Evolutionary conservation across 1,284 basidiomycete species (phyloP), one percentile per base, ranked within the genome.

Genomic region (Microbotryum intermedium): DNA sequence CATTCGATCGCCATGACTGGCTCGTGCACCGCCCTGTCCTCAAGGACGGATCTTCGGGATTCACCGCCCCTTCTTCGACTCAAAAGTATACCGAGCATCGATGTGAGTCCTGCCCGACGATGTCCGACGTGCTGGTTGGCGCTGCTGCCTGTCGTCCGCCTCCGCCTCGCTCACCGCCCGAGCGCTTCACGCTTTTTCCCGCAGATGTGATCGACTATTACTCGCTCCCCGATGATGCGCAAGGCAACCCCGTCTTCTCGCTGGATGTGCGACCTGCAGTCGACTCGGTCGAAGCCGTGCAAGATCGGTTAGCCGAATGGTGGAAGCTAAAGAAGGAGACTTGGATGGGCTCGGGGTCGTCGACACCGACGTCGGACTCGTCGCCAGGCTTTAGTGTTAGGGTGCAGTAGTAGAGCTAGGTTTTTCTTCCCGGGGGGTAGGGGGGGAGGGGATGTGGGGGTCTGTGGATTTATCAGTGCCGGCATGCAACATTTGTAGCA

Each of bases 1-100:
- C 95, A 1, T 98, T 98, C 72, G 94, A 98, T 74, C 84, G 94
- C n/a, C 95, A 98, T 74, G 94, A 98, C 78, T 99, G 95, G 95
- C 77, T 95, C 55, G 56, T 68, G 8, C 66, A 68, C 53, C 59
- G 66, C 20, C 66, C 66, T 4, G 23, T 53, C 1, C 46, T 59
- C 1, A 11, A 16, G 6, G 34, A 39, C 34, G 13, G 13, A 39
- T 39, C 34, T 39, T 39, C 34, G 34, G 34, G 34, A 39, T 39
- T 39, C 34, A 39, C 34, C 34, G 34, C 34, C 13, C 34, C 34
- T 16, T 58, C 57, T 4, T 7, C 34, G 9, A 53, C 59, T 6
- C 51, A 57, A 28, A 53, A 64, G 1, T 66, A 50, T 53, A 61
- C 64, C 6, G 18, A 59, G 4, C 66, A 60, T 47, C 66, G 69